A percentile compares a stretch with the other conserved stretches of the same genome.
These are phyloP conservation scores for Candida vaughaniae DNA, from an alignment of 805 yeast genomes.

Conservation along the genomic window DNA sequence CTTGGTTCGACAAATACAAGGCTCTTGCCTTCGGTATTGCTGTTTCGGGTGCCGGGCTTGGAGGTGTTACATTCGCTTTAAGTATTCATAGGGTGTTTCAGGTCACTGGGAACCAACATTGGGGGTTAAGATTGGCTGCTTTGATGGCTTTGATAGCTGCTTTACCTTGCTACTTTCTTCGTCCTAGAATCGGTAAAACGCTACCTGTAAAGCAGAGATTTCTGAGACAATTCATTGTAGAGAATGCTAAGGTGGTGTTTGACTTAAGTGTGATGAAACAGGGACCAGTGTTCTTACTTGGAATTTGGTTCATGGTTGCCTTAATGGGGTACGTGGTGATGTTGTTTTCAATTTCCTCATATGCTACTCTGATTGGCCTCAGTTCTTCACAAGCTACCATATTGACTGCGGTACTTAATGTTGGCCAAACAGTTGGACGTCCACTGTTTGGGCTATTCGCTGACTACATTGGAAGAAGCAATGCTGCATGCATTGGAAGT, in stretches of 20 bases:
- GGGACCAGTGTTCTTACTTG: constrained; percentile 22
- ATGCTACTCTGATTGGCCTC: constrained; percentile 46
- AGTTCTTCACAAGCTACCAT: constrained; percentile 28
- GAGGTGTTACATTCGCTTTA: constrained; percentile 51
- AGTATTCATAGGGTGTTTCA: constrained; percentile 39
- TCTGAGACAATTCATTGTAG: constrained; percentile 17
- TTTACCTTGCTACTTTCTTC: constrained; percentile 42
- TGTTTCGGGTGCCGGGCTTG: constrained; percentile 50
- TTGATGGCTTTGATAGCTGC: constrained; percentile 29
- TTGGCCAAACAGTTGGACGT: constrained; percentile 50
- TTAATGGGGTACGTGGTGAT: constrained; percentile 37
- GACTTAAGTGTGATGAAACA: constrained; percentile 26
- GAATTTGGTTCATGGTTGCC: constrained; percentile 37
- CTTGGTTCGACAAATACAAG: constrained; percentile 47
- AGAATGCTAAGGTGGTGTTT: constrained; percentile 34
- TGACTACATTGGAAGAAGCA: constrained; percentile 48
- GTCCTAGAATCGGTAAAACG: constrained; percentile 39
- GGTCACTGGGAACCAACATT: constrained; percentile 39
- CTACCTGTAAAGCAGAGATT: constrained; percentile 22
- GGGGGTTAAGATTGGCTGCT: constrained; percentile 46
- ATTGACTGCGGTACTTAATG: constrained; percentile 38
- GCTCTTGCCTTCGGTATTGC: constrained; percentile 50
- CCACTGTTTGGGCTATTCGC: constrained; percentile 47
- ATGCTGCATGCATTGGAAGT: constrained; percentile 25
- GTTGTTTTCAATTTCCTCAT: constrained; percentile 38